Evolutionary conservation across 108 stramenopile species (phyloP).

Genomic region (Schizochytrium sp.): DNA sequence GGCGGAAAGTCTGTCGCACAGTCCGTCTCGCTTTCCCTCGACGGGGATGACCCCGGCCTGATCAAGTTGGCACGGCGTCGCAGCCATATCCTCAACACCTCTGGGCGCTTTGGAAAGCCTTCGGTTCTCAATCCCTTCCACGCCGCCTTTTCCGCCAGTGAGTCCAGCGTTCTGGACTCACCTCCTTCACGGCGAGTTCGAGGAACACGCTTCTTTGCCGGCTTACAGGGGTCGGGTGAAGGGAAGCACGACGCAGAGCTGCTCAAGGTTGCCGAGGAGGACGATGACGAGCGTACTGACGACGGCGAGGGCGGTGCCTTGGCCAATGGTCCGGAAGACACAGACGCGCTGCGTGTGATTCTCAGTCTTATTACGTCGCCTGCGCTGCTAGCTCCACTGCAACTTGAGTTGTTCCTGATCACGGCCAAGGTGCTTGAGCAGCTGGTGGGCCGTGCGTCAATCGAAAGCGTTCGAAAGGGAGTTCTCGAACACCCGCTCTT

Average conservation of each 20-base stretch:
- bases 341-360: neutral
- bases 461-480: neutral
- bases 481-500: neutral
- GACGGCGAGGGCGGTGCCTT: neutral
- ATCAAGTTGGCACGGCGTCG: neutral
- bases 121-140: neutral
- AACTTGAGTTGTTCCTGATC: neutral
- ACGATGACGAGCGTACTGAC: neutral
- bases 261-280: neutral
- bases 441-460: neutral
- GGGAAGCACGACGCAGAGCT: no score
- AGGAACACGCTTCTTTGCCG: neutral
- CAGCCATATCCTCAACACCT: neutral
- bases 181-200: neutral
- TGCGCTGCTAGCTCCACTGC: neutral
- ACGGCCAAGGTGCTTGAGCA: conserved; percentile 1
- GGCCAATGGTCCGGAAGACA: neutral
- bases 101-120: neutral
- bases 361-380: neutral
- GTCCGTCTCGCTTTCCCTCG: neutral
- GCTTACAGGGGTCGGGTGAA: neutral
- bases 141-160: neutral
- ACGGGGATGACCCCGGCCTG: neutral
- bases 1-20: neutral
- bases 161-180: conserved; percentile 5